A percentile compares a stretch with the other conserved stretches of the same genome.
These are phyloP conservation scores for Microbotryum intermedium DNA, from an alignment of 1,284 basidiomycete genomes.

Conservation along the genomic window DNA sequence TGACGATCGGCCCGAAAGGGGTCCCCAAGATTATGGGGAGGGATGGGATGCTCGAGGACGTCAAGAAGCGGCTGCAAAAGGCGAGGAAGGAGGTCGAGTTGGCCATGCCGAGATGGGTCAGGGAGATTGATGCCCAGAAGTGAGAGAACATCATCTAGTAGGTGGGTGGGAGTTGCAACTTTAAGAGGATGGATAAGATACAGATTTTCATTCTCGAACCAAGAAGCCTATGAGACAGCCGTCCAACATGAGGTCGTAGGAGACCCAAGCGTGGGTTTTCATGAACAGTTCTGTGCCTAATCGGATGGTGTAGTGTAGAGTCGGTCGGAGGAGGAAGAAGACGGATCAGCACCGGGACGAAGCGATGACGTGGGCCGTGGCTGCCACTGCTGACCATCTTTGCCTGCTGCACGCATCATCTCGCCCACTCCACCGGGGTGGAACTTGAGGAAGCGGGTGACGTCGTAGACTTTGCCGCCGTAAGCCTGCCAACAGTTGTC, in stretches of 20 bases:
- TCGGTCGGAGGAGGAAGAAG: neutral
- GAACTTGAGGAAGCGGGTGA: slow-evolving; percentile 81
- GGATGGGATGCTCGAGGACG: no score
- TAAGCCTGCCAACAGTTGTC: slow-evolving; percentile 91
- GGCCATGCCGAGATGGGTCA: no score
- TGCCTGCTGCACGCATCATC: slow-evolving; percentile 88
- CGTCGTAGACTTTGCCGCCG: slow-evolving; percentile 92
- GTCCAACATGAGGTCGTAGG: slow-evolving; percentile 86
- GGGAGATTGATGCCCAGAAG: no score
- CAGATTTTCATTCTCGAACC: slow-evolving; percentile 39
- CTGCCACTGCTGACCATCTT: slow-evolving; percentile 49
- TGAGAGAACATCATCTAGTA: no score
- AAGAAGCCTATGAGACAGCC: slow-evolving; percentile 82
- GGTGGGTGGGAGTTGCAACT: no score
- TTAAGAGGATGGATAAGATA: no score
- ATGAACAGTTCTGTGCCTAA: slow-evolving; percentile 58
- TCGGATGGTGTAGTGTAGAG: neutral
- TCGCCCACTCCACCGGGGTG: slow-evolving; percentile 93
- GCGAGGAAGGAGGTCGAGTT: no score
- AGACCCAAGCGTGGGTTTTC: slow-evolving; percentile 77
- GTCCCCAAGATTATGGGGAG: no score
- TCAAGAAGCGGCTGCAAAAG: no score
- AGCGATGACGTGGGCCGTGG: neutral
- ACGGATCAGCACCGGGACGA: neutral
- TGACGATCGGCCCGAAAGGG: no score